Evolutionary conservation across 2,329 filamentous ascomycete genomes (phyloP).

Genomic region (Moelleriella libera): DNA sequence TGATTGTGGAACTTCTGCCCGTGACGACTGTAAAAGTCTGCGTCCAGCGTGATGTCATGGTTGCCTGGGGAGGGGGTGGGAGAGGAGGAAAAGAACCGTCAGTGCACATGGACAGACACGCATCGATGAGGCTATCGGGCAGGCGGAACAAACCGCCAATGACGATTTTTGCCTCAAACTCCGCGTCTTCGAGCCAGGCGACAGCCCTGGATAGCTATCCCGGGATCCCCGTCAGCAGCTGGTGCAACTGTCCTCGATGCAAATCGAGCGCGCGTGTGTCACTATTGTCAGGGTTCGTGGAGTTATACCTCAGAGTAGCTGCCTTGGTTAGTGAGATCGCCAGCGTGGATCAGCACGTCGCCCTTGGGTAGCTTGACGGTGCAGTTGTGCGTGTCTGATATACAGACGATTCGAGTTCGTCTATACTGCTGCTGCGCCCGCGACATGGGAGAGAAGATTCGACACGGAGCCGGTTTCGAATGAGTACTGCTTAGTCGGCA

Average conservation of each 20-base stretch:
- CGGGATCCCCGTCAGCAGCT: background rate
- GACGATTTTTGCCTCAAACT: conserved; percentile 58
- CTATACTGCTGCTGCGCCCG: conserved; percentile 11
- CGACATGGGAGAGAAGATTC: background rate
- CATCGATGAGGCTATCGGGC: no score
- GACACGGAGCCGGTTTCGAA: background rate
- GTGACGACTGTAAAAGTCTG: conserved; percentile 42
- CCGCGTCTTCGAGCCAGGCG: conserved; percentile 51
- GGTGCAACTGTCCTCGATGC: background rate
- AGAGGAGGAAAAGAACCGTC: background rate
- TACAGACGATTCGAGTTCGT: conserved; percentile 54
- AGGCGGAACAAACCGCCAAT: conserved; percentile 40
- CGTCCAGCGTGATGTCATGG: conserved; percentile 60
- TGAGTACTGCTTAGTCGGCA: background rate
- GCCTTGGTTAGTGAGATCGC: conserved; percentile 64
- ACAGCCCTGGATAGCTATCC: conserved; percentile 41
- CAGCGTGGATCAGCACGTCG: conserved; percentile 63
- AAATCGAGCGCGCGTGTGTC: background rate
- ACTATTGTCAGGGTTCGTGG: background rate
- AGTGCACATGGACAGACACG: background rate
- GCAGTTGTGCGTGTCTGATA: conserved; percentile 64
- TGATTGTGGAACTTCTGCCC: conserved; percentile 42
- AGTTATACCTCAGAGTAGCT: conserved; percentile 34
- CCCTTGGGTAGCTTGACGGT: conserved; percentile 51
- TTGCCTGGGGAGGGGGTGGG: conserved; percentile 37